phyloP scores from a whole-genome alignment of 163 green algal species.

The Chloromonas sp. region DNA sequence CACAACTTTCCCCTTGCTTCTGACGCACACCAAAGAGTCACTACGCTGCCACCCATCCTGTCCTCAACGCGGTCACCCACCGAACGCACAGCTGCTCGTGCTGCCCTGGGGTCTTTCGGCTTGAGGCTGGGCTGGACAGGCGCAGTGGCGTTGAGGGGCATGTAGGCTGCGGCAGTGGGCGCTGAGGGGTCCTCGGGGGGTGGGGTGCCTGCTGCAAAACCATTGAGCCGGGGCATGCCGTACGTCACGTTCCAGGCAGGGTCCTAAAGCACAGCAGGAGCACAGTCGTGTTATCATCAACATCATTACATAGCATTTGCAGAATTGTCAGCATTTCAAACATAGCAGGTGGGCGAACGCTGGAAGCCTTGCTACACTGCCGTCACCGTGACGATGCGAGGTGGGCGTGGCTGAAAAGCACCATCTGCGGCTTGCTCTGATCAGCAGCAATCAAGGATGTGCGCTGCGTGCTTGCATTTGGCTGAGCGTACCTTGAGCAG shows the following conservation, averaged over 20 bases:
- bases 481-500: not conserved
- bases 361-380: not conserved
- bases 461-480: not conserved
- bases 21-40: not conserved
- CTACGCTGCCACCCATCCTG: not conserved
- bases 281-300: not conserved
- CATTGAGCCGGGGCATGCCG: not conserved
- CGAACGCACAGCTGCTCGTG: too few species aligned
- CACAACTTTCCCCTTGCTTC: not conserved
- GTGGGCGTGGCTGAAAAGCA: too few species aligned
- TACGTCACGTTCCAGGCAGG: not conserved
- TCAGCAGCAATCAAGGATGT: too few species aligned
- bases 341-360: not conserved
- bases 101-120: not conserved
- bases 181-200: not conserved
- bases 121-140: not conserved
- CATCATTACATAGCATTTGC: not conserved
- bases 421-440: too few species aligned
- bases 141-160: not conserved
- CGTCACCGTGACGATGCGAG: not conserved
- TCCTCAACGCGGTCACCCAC: not conserved
- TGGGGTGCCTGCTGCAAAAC: not conserved
- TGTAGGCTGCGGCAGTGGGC: not conserved
- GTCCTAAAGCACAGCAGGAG: not conserved
- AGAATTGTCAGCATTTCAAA: not conserved